These are phyloP conservation scores for Ascomycota sp. DNA, from an alignment of 2,329 filamentous ascomycete genomes.

Conservation along the genomic window DNA sequence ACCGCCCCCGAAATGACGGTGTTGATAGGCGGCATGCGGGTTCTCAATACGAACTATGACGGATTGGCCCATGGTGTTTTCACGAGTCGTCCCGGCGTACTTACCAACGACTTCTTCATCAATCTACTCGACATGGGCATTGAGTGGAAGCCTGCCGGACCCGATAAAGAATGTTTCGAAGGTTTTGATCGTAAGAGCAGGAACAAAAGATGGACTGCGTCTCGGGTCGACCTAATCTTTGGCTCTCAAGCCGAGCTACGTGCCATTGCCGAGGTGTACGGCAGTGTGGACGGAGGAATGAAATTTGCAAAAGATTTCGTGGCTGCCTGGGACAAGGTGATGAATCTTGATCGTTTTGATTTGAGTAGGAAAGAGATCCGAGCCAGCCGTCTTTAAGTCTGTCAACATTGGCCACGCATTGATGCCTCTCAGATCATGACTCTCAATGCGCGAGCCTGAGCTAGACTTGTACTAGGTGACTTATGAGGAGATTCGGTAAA, in stretches of 20 bases:
- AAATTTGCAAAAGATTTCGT: conserved; percentile 57
- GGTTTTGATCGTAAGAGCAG: conserved; percentile 46
- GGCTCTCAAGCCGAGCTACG: conserved; percentile 57
- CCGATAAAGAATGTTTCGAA: conserved; percentile 35
- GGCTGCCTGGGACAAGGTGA: conserved; percentile 52
- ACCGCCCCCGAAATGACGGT: conserved; percentile 51
- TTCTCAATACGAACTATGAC: conserved; percentile 50
- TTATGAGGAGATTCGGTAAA: no score
- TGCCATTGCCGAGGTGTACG: conserved; percentile 51
- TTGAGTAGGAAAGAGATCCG: conserved; percentile 9
- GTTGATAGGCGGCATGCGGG: conserved; percentile 51
- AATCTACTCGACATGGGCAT: conserved; percentile 52
- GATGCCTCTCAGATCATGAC: not conserved
- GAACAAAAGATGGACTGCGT: conserved; percentile 46
- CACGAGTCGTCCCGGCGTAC: conserved; percentile 43
- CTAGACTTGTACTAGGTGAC: no score
- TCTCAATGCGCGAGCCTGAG: not conserved
- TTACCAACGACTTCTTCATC: conserved; percentile 68
- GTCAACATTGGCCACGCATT: no score
- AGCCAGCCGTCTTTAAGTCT: conserved; percentile 4
- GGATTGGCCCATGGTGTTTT: conserved; percentile 47
- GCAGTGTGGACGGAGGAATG: conserved; percentile 31
- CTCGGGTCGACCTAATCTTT: conserved; percentile 49
- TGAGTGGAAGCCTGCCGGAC: conserved; percentile 29
- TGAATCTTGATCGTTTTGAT: conserved; percentile 54